Conservation (phyloP, 2,329 filamentous ascomycete genomes). For the Colletotrichum sp. region DNA sequence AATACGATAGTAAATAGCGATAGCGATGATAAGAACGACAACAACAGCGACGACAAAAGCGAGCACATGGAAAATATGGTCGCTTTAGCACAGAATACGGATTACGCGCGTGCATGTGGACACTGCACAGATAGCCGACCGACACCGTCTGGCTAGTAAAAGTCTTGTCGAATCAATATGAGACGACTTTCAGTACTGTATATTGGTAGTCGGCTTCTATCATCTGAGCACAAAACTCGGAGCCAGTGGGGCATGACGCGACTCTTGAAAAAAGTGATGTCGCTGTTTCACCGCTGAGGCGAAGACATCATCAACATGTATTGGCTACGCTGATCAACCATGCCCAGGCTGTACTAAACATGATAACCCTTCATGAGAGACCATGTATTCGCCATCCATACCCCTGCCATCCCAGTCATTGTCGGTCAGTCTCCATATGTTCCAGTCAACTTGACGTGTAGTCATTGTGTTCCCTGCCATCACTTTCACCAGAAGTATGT, state of each 20-base stretch:
- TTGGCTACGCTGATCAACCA: accelerated
- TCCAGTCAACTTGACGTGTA: background rate
- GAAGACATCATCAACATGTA: background rate
- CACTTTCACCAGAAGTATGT: background rate
- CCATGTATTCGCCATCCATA: background rate
- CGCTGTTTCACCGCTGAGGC: background rate
- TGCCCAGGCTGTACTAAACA: background rate
- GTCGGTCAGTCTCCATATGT: background rate
- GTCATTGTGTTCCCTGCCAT: background rate
- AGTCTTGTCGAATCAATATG: background rate
- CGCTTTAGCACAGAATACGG: background rate
- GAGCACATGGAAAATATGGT: background rate
- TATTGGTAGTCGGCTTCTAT: background rate
- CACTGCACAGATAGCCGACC: too few species aligned
- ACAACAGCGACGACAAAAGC: background rate
- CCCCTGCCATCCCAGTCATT: background rate
- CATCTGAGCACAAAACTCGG: background rate
- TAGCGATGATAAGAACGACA: too few species aligned
- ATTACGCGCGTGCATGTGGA: background rate
- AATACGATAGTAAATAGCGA: background rate
- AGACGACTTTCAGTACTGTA: background rate
- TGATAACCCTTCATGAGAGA: background rate
- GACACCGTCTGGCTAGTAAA: too few species aligned
- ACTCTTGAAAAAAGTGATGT: background rate
- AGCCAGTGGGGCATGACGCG: background rate